phyloP scores from a whole-genome alignment of 768 basidiomycete genomes.

The Hebeloma cylindrosporum region DNA sequence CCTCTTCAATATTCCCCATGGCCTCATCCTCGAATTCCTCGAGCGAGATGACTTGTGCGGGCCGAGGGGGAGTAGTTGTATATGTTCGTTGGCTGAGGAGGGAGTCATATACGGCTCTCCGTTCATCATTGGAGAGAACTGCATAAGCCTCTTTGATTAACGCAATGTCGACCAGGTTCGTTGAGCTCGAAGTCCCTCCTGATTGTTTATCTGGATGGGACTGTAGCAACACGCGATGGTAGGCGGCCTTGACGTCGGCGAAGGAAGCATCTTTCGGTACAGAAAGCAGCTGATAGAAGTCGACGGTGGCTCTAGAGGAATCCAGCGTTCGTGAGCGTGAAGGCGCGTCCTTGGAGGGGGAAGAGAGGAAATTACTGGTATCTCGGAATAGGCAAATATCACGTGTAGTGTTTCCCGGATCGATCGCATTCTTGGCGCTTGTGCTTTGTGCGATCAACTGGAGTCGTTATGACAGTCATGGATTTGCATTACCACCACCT shows the following conservation, averaged over 20 bases:
- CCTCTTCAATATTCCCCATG: constrained; percentile 15
- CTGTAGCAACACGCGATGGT: constrained; percentile 63
- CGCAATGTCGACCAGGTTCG: constrained; percentile 44
- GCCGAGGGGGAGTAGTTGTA: constrained; percentile 45
- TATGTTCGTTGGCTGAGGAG: constrained; percentile 15
- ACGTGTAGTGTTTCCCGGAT: too few relatives aligned
- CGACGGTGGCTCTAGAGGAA: constrained; percentile 20
- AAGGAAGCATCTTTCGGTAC: constrained; percentile 48
- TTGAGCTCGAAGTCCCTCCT: constrained; percentile 10
- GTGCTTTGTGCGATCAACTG: too few relatives aligned
- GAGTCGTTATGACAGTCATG: too few relatives aligned
- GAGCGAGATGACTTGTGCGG: constrained; percentile 76
- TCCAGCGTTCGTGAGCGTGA: constrained; percentile 18
- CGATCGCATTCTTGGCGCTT: too few relatives aligned
- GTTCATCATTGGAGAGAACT: constrained; percentile 51
- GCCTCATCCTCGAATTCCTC: constrained; percentile 59
- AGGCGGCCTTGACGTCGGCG: constrained; percentile 64
- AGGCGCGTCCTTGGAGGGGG: neutral
- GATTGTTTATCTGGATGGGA: constrained; percentile 55
- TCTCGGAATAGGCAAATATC: too few relatives aligned
- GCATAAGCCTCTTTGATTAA: constrained; percentile 67
- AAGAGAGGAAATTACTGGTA: too few relatives aligned
- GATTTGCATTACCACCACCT: too few relatives aligned
- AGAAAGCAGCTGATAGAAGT: constrained; percentile 64
- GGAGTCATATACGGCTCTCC: constrained; percentile 53